A percentile compares a stretch with the other conserved stretches of the same genome.
These are phyloP conservation scores for Penicillium crustosum DNA, from an alignment of 2,329 filamentous ascomycete species.

Conservation along the genomic window DNA sequence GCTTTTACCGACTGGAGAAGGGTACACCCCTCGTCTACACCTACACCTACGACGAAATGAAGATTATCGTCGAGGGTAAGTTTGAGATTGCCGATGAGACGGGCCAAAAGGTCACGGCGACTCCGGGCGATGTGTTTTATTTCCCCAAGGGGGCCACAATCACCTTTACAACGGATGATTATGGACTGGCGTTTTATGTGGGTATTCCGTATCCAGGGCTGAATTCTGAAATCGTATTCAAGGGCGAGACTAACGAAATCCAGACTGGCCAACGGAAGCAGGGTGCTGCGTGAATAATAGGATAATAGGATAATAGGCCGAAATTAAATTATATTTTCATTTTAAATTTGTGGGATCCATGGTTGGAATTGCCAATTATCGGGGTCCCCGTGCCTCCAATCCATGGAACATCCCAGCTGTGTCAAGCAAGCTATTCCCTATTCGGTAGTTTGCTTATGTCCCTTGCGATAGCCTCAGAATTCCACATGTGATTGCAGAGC, in stretches of 20 bases:
- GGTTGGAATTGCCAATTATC: constrained; percentile 8
- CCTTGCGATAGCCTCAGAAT: constrained; percentile 1
- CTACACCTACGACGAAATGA: constrained; percentile 72
- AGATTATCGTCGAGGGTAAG: constrained; percentile 68
- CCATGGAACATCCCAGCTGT: constrained; percentile 18
- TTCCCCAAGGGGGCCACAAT: constrained; percentile 67
- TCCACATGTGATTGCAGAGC: background rate
- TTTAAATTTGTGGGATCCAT: background rate
- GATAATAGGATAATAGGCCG: background rate
- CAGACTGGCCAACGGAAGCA: constrained; percentile 35
- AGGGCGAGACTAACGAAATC: constrained; percentile 7
- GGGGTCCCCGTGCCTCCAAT: constrained; percentile 15
- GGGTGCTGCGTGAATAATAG: constrained; percentile 24
- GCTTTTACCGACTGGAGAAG: constrained; percentile 68
- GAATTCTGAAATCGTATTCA: background rate
- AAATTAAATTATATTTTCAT: background rate
- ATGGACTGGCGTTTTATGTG: constrained; percentile 61
- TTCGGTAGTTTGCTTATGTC: constrained; percentile 25
- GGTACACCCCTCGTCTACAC: constrained; percentile 67
- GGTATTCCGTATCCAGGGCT: constrained; percentile 20
- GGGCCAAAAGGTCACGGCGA: constrained; percentile 59
- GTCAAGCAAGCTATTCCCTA: constrained; percentile 16
- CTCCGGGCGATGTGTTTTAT: constrained; percentile 66
- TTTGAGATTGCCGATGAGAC: constrained; percentile 65
- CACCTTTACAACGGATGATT: constrained; percentile 63